Base-by-base conservation (phyloP, 1,284 basidiomycete genomes). In the Tilletia horrida region DNA sequence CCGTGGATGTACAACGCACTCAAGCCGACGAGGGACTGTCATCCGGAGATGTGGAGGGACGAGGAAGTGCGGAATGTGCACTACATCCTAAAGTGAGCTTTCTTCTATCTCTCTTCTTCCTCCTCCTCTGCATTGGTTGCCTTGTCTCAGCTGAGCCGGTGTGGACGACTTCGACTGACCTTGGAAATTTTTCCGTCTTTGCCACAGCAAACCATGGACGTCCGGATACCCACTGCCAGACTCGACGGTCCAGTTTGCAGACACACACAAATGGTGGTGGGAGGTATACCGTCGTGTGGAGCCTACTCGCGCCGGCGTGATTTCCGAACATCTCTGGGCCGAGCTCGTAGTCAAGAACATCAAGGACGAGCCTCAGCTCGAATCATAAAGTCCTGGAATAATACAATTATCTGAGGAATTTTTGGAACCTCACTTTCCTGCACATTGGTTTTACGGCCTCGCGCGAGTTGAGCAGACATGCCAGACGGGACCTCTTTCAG, bases 1-100 rank as follows among this genome's bases (percentile, higher is more conserved):
- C 87, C 88, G 0, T 93, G 90, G 87, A 87, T 87, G 69, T 93
- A 92, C 83, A 95, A 95, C 74, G 91, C 91, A 0, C 85, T 94
- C 71, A 91, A 91, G 83, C 90, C 91, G 21, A 82, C 92, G 70
- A 86, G 88, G 62, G 77, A 85, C 55, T 86, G 89, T 64, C 92
- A 95, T 80, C 81, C 85, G 42, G 79, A 85, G 62, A 82, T 90
- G 73, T 95, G 92, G 92, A 82, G 85, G 44, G 91, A 93, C 76
- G 86, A 88, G 13, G 88, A 91, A 78, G 88, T 92, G 42, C 75
- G 81, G 21, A 78, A 83, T 63, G 70, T 67, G 31, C 80, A 69
- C 67, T 80, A 79, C 63, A 80, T 80, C 47, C 66, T 77, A 29
- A 71, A 78, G 65, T 66, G 52, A 40, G 64, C 45, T 23, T 7